Percentiles rank a stretch among this genome's conserved stretches.
Conservation (phyloP, 305 asterid genomes). For the Fraxinus sp. region DNA sequence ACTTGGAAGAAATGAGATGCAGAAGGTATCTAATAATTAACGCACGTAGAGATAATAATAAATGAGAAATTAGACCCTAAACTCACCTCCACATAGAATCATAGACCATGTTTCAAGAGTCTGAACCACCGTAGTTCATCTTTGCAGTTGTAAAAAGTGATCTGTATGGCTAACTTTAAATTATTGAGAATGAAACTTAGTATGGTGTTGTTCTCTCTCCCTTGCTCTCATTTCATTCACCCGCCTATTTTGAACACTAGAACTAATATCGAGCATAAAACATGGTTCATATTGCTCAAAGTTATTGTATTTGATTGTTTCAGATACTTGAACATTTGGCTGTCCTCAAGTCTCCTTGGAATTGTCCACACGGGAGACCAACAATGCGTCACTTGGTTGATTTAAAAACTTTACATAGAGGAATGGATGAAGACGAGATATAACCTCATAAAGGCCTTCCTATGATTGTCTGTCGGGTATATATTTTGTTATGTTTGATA, state of each 20-base stretch:
- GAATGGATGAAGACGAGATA: conserved; percentile 37
- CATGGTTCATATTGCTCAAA: conserved; percentile 1
- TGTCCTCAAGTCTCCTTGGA: conserved; percentile 87
- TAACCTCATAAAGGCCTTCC: neutral
- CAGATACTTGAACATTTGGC: conserved; percentile 84
- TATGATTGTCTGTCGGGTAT: conserved; percentile 11
- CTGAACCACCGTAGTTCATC: neutral
- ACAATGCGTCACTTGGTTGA: conserved; percentile 99
- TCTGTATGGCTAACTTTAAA: neutral
- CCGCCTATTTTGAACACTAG: neutral
- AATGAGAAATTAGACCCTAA: neutral
- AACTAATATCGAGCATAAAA: neutral
- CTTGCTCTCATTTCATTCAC: neutral
- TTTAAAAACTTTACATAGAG: conserved; percentile 47
- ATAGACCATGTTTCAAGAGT: neutral
- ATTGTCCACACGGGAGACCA: conserved; percentile 97
- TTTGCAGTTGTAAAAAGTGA: neutral
- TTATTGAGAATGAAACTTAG: neutral
- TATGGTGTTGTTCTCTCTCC: neutral
- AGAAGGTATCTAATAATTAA: conserved; percentile 48
- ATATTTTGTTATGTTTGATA: neutral
- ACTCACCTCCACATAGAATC: neutral
- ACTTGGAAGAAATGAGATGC: conserved; percentile 85
- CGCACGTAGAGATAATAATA: neutral
- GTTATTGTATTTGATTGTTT: conserved; percentile 18